Evolutionary conservation across 75 land plant species (phyloP), one percentile per base, ranked within the genome.

Genomic region (Pinus taeda): DNA sequence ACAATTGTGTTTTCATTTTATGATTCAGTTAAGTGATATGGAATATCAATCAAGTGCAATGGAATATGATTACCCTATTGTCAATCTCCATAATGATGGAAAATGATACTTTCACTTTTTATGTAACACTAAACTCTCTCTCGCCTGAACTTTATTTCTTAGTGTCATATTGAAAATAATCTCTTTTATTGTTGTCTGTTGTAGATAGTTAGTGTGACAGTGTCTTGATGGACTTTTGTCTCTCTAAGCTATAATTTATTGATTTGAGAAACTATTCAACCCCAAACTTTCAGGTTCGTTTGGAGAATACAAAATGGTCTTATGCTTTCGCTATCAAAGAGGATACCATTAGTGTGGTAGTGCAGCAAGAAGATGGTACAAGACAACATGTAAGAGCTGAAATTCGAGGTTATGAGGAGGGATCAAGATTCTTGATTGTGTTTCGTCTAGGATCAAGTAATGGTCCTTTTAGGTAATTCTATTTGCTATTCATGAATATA

Each of bases 401-500:
- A 77, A 81, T 97, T 60, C 96, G 96, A 65, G 96, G 98, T n/a
- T 90, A 97, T 86, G 98, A 95, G 56, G 96, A 95, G 81, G 99
- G 98, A 73, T 97, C 99, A 24, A 84, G 95, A n/a, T 97, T 90
- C 77, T 77, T 93, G 59, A 83, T 93, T 80, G 89, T 93, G 15
- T 93, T 97, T 22, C 92, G 93, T 73, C 82, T 86, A 15, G 99
- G 91, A 53, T 88, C 92, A 30, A 61, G 64, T 6, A 80, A 79
- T 70, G 99, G 93, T 57, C 99, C 98, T 70, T 84, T 93, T 81
- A 95, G 96, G 99, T 95, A 85, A 65, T 76, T 42, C 30, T 79
- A 76, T 49, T 45, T 2, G 2, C 55, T 49, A 13, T 9, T 49
- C 55, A 30, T 9, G 55, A 29, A 18, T 76, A 76, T 67, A 26